A percentile compares a stretch with the other conserved stretches of the same genome.
phyloP scores from a whole-genome alignment of 129 eudicot genomes.

The Saussurea involucrata region DNA sequence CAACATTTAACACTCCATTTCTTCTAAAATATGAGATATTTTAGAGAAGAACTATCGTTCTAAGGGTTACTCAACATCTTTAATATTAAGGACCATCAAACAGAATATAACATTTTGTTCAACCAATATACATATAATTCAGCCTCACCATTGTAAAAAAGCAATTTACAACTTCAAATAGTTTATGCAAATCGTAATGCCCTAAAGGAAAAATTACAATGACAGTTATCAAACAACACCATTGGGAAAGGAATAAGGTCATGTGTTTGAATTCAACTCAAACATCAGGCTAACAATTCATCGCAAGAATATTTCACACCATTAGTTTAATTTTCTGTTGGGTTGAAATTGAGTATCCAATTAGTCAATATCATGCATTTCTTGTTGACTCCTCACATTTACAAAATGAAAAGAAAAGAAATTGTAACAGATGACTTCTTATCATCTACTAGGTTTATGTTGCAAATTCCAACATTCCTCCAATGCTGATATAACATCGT shows the following conservation, averaged over 20 bases:
- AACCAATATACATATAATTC: background rate
- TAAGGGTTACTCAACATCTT: background rate
- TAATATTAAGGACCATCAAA: background rate
- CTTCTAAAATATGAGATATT: background rate
- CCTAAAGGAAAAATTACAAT: background rate
- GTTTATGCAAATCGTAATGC: background rate
- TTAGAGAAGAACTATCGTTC: background rate
- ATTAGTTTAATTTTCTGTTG: background rate
- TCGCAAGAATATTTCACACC: background rate
- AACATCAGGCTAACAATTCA: background rate
- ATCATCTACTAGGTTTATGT: background rate
- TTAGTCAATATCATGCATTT: slow-evolving; percentile 4
- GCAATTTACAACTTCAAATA: background rate
- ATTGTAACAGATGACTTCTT: background rate
- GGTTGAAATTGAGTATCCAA: background rate
- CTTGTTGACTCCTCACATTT: background rate
- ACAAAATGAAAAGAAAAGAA: background rate
- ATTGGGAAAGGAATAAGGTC: background rate
- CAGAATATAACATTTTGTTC: background rate
- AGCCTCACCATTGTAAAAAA: background rate
- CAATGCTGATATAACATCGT: background rate
- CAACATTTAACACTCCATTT: background rate
- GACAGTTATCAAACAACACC: background rate
- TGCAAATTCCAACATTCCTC: background rate
- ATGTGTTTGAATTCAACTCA: background rate